A percentile compares a stretch with the other conserved stretches of the same genome.
Evolutionary conservation across 768 basidiomycete species (phyloP).

Genomic region (Russula earlei): DNA sequence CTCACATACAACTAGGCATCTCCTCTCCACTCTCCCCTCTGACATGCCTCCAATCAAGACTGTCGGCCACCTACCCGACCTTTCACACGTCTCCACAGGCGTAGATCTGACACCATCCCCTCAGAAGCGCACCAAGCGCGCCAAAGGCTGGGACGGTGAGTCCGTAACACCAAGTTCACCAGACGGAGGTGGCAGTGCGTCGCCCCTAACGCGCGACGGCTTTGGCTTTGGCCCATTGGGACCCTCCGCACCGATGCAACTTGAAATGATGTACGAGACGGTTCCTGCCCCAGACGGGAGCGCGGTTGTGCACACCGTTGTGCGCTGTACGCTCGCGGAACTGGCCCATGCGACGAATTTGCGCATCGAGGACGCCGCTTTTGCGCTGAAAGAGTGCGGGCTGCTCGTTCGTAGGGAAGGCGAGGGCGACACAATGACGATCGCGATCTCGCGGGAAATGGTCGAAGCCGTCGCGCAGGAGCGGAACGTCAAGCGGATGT

Average conservation of each 20-base stretch:
- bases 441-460: slow-evolving; percentile 56
- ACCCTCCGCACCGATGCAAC: slow-evolving; percentile 30
- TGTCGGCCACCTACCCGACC: slow-evolving; percentile 30
- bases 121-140: slow-evolving; percentile 11
- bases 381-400: slow-evolving; percentile 83
- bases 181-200: slow-evolving; percentile 4
- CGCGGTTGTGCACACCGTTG: slow-evolving; percentile 56
- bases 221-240: slow-evolving; percentile 24
- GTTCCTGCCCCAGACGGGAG: slow-evolving; percentile 53
- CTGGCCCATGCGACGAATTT: slow-evolving; percentile 76
- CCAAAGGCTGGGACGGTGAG: slow-evolving; percentile 73
- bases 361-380: slow-evolving; percentile 76
- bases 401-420: slow-evolving; percentile 40
- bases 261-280: slow-evolving; percentile 48
- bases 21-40: slow-evolving; percentile 52
- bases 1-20: slow-evolving; percentile 31
- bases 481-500: slow-evolving; percentile 62
- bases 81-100: slow-evolving; percentile 15
- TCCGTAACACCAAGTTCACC: slow-evolving; percentile 30
- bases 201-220: slow-evolving; percentile 9
- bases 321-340: slow-evolving; percentile 64
- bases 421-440: slow-evolving; percentile 32
- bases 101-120: neutral
- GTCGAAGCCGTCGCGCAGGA: slow-evolving; percentile 57
- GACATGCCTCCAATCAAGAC: slow-evolving; percentile 40